Evolutionary conservation across 805 yeast species (phyloP).

Genomic region (Candida taoyuanica): DNA sequence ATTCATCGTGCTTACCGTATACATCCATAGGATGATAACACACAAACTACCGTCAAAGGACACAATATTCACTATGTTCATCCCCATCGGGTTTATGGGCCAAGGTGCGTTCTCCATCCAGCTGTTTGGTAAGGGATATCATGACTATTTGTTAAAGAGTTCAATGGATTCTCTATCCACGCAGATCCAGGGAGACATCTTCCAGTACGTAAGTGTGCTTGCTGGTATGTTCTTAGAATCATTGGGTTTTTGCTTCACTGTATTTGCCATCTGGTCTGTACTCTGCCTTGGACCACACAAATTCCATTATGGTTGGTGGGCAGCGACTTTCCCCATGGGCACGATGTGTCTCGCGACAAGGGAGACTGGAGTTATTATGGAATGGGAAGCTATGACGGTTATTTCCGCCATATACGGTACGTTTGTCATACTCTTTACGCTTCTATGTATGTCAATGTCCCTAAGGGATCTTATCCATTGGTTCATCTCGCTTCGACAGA

Average conservation of each 20-base stretch:
- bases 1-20: conserved; percentile 48
- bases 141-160: conserved; percentile 22
- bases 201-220: conserved; percentile 34
- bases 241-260: conserved; percentile 55
- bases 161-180: conserved; percentile 4
- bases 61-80: conserved; percentile 59
- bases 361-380: conserved; percentile 45
- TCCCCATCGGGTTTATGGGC: conserved; percentile 81
- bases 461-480: neutral
- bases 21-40: conserved; percentile 54
- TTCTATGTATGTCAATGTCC: conserved; percentile 8
- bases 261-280: conserved; percentile 36
- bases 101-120: conserved; percentile 75
- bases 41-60: conserved; percentile 55
- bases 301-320: conserved; percentile 66
- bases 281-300: conserved; percentile 29
- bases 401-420: conserved; percentile 53
- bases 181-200: conserved; percentile 27
- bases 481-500: no score
- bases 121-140: conserved; percentile 44
- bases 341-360: conserved; percentile 64
- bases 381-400: conserved; percentile 54
- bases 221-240: conserved; percentile 44
- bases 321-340: conserved; percentile 87
- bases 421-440: conserved; percentile 2